Evolutionary conservation across 2,329 filamentous ascomycete species (phyloP).

Genomic region (Raffaelea ambrosiae): DNA sequence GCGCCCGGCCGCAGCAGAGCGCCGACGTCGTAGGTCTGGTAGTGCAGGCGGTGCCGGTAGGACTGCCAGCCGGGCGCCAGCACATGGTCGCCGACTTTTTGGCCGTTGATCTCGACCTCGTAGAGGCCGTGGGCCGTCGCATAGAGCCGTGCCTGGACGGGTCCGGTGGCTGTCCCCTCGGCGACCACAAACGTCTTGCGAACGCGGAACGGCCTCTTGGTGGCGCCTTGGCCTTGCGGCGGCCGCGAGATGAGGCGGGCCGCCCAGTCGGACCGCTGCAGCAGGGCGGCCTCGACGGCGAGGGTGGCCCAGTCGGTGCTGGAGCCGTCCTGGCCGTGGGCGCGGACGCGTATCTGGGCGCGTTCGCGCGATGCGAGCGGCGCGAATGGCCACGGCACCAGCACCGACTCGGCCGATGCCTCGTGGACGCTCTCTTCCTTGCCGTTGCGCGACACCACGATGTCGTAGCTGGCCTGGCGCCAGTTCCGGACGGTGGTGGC

Average conservation of each 20-base stretch:
- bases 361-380: conserved; percentile 3
- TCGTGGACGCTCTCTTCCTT: neutral
- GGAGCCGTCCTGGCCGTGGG: neutral
- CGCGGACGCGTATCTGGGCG: conserved; percentile 3
- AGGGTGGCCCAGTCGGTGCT: conserved; percentile 3
- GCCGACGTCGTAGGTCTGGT: conserved; percentile 33
- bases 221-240: neutral
- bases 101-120: conserved; percentile 25
- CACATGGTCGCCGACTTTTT: conserved; percentile 17
- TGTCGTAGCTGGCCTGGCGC: conserved; percentile 8
- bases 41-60: conserved; percentile 30
- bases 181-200: conserved; percentile 12
- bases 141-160: conserved; percentile 17
- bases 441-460: conserved; percentile 1
- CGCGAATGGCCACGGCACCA: conserved; percentile 24
- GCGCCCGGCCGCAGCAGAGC: conserved; percentile 18
- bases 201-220: conserved; percentile 12
- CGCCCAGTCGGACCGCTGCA: conserved; percentile 9
- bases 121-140: conserved; percentile 25
- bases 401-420: conserved; percentile 14
- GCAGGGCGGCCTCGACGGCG: conserved; percentile 12
- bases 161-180: too few relatives aligned
- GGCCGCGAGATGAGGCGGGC: conserved; percentile 5
- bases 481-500: conserved; percentile 1
- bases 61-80: conserved; percentile 32